Evolutionary conservation across 2,329 filamentous ascomycete species (phyloP).

Genomic region (Elsinoe fawcettii): DNA sequence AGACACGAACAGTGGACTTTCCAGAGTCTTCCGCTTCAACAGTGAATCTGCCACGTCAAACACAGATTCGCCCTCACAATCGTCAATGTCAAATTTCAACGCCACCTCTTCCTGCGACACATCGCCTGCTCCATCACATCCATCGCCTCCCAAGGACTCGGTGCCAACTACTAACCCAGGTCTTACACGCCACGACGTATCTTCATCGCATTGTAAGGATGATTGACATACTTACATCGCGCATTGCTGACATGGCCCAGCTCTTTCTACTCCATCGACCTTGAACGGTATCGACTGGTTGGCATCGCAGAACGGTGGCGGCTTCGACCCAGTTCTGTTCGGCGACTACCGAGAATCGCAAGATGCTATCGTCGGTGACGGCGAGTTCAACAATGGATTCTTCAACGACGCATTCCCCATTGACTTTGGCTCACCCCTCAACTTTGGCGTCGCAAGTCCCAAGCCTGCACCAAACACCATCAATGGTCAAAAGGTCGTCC

Average conservation of each 20-base stretch:
- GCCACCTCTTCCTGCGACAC: constrained; percentile 55
- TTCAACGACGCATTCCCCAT: constrained; percentile 47
- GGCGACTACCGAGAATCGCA: constrained; percentile 88
- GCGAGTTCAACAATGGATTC: constrained; percentile 61
- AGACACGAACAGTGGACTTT: constrained; percentile 37
- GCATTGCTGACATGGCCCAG: constrained; percentile 25
- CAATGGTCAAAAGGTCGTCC: neutral
- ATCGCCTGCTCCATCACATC: constrained; percentile 66
- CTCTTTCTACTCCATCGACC: constrained; percentile 49
- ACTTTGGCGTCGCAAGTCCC: constrained; percentile 46
- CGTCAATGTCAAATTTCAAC: constrained; percentile 44
- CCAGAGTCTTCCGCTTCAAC: constrained; percentile 46
- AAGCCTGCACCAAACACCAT: constrained; percentile 21
- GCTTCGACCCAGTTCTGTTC: constrained; percentile 87
- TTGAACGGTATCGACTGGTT: constrained; percentile 63
- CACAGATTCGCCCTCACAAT: constrained; percentile 45
- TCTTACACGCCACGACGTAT: constrained; percentile 10
- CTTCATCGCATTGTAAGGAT: constrained; percentile 3
- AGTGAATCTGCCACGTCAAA: constrained; percentile 38
- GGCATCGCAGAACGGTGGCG: constrained; percentile 69
- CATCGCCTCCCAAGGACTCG: constrained; percentile 47
- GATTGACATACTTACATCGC: neutral
- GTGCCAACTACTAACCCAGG: constrained; percentile 12
- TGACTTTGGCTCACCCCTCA: constrained; percentile 76
- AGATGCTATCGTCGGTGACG: constrained; percentile 63